Evolutionary conservation across 2,329 filamentous ascomycete species (phyloP).

Genomic region (Pseudodiploospora longispora): DNA sequence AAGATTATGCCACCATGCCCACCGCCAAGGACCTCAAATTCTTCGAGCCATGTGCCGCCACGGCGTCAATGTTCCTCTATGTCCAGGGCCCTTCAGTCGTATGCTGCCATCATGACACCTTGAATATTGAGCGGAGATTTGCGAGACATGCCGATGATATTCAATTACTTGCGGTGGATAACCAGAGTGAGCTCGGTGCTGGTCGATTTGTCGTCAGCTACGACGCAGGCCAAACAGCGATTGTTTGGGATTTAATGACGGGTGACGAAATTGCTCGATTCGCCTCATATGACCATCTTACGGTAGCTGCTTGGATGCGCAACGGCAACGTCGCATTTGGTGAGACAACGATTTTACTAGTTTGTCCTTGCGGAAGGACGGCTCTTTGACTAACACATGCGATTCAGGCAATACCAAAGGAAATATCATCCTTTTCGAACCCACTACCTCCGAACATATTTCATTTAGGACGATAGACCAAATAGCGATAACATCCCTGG

Average conservation of each 20-base stretch:
- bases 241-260: conserved; percentile 93
- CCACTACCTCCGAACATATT: conserved; percentile 84
- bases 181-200: conserved; percentile 76
- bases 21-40: conserved; percentile 42
- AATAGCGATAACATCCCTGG: conserved; percentile 88
- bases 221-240: conserved; percentile 81
- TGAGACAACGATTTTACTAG: conserved; percentile 35
- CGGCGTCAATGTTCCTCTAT: conserved; percentile 84
- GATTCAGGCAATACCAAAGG: conserved; percentile 77
- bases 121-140: conserved; percentile 83
- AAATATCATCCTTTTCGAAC: conserved; percentile 90
- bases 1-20: conserved; percentile 45
- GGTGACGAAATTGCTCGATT: conserved; percentile 89
- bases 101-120: conserved; percentile 84
- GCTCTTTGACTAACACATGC: conserved; percentile 12
- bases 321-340: conserved; percentile 97
- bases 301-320: conserved; percentile 86
- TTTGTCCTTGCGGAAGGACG: background rate
- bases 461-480: conserved; percentile 84
- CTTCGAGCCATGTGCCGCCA: conserved; percentile 85
- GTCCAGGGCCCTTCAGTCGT: conserved; percentile 74
- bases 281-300: conserved; percentile 79
- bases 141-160: conserved; percentile 77
- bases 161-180: conserved; percentile 79
- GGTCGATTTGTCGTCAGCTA: conserved; percentile 89